Percentiles rank a stretch among this genome's conserved stretches.
phyloP scores from a whole-genome alignment of 1,139 yeast species.

The Lodderomyces elongisporus region DNA sequence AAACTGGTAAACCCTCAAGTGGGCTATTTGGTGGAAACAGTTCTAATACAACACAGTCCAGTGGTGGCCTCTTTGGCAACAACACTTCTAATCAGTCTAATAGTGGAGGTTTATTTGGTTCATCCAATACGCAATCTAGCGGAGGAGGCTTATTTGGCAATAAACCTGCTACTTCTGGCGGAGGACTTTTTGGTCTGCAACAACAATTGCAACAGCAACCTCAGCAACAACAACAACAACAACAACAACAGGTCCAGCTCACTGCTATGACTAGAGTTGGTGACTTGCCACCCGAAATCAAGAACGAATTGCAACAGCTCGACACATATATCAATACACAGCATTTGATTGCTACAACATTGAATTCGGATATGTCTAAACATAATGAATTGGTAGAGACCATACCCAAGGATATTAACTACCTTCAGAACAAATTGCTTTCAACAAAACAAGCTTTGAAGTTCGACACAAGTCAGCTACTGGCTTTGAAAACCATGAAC shows the following conservation, averaged over 20 bases:
- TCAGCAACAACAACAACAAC: conserved; percentile 10
- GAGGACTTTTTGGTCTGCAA: conserved; percentile 18
- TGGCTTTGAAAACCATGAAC: conserved; percentile 33
- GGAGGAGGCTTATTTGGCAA: conserved; percentile 20
- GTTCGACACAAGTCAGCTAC: conserved; percentile 34
- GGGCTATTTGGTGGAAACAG: conserved; percentile 5
- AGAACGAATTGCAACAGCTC: conserved; percentile 68
- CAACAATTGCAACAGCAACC: conserved; percentile 7
- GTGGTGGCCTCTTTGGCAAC: conserved; percentile 6
- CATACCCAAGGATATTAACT: conserved; percentile 80
- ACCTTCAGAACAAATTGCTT: conserved; percentile 56
- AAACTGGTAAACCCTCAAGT: conserved; percentile 5
- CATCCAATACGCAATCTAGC: conserved; percentile 11
- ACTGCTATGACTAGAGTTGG: conserved; percentile 85
- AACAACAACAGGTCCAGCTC: conserved; percentile 35
- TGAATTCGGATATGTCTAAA: conserved; percentile 57
- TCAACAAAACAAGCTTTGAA: conserved; percentile 66
- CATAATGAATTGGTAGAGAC: conserved; percentile 71
- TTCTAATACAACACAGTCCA: conserved; percentile 4
- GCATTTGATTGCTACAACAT: conserved; percentile 73
- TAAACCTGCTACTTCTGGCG: conserved; percentile 14
- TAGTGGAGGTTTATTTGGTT: conserved; percentile 23
- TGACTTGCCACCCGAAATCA: conserved; percentile 75
- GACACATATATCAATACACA: conserved; percentile 83
- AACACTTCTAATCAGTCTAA: neutral